phyloP scores from a whole-genome alignment of 1,284 basidiomycete species.

The Grifola frondosa region DNA sequence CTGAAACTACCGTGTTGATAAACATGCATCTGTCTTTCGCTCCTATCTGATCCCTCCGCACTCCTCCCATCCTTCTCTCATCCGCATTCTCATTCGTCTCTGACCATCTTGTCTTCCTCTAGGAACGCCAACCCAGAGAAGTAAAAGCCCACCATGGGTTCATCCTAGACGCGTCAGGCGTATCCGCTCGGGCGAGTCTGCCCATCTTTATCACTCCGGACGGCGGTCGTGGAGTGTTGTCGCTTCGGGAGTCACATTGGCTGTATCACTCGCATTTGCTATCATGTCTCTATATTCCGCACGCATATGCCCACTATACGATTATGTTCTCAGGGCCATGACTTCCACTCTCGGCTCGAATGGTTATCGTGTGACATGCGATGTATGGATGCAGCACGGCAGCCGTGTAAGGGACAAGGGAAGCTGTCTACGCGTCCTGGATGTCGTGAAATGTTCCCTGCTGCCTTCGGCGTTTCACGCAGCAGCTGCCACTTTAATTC shows the following conservation, averaged over 20 bases:
- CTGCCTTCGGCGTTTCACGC: too few species aligned
- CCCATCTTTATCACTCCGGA: conserved; percentile 11
- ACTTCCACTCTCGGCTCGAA: neutral
- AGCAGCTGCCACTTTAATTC: too few species aligned
- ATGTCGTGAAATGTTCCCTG: too few species aligned
- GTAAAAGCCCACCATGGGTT: conserved; percentile 41
- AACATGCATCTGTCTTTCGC: conserved; percentile 89
- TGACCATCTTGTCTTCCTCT: conserved; percentile 28
- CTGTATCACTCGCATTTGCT: conserved; percentile 25
- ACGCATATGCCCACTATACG: conserved; percentile 24
- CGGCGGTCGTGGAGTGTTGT: conserved; percentile 18
- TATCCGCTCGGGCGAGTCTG: conserved; percentile 11
- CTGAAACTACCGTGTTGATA: conserved; percentile 80
- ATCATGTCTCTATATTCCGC: conserved; percentile 22
- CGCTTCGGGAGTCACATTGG: conserved; percentile 20
- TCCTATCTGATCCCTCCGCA: conserved; percentile 74
- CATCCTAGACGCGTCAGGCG: conserved; percentile 22
- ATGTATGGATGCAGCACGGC: too few species aligned
- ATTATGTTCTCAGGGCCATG: conserved; percentile 22
- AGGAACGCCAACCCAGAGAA: conserved; percentile 87
- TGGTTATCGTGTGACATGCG: neutral
- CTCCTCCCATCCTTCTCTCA: conserved; percentile 12
- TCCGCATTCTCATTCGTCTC: conserved; percentile 10
- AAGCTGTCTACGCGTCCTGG: too few species aligned
- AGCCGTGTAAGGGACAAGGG: too few species aligned